Evolutionary conservation across 805 yeast genomes (phyloP).

Genomic region (Kazachstania martiniae): DNA sequence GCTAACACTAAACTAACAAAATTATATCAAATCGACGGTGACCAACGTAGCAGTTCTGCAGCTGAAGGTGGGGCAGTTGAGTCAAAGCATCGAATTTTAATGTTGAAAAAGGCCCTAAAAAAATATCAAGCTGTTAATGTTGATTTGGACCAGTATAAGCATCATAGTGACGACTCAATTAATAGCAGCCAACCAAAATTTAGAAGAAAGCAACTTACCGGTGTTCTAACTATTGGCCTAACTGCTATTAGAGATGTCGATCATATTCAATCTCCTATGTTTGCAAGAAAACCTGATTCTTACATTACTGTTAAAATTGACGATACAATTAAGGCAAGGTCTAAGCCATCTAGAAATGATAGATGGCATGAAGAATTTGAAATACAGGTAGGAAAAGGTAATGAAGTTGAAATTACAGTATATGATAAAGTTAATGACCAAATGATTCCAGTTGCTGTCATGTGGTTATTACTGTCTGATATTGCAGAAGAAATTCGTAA

Average conservation of each 20-base stretch:
- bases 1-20: slow-evolving; percentile 86
- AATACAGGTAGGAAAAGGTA: slow-evolving; percentile 77
- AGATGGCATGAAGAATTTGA: slow-evolving; percentile 75
- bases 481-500: slow-evolving; percentile 91
- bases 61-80: slow-evolving; percentile 84
- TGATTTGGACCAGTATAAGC: slow-evolving; percentile 43
- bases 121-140: slow-evolving; percentile 86
- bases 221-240: slow-evolving; percentile 63
- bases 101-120: slow-evolving; percentile 72
- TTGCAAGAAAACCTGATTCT: slow-evolving; percentile 71
- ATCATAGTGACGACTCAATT: slow-evolving; percentile 48
- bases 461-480: slow-evolving; percentile 86
- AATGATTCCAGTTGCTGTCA: slow-evolving; percentile 77
- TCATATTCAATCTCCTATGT: slow-evolving; percentile 78
- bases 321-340: slow-evolving; percentile 71
- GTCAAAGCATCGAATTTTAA: slow-evolving; percentile 72
- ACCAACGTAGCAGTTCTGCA: slow-evolving; percentile 69
- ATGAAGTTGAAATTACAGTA: slow-evolving; percentile 81
- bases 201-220: slow-evolving; percentile 76
- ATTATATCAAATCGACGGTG: slow-evolving; percentile 85
- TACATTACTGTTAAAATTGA: slow-evolving; percentile 72
- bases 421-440: slow-evolving; percentile 65
- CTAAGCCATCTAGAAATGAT: slow-evolving; percentile 65
- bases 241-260: slow-evolving; percentile 80
- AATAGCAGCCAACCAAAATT: slow-evolving; percentile 58